Evolutionary conservation across 768 basidiomycete genomes (phyloP), one percentile per base, ranked within the genome.

Genomic region (Lactarius akahatsu): DNA sequence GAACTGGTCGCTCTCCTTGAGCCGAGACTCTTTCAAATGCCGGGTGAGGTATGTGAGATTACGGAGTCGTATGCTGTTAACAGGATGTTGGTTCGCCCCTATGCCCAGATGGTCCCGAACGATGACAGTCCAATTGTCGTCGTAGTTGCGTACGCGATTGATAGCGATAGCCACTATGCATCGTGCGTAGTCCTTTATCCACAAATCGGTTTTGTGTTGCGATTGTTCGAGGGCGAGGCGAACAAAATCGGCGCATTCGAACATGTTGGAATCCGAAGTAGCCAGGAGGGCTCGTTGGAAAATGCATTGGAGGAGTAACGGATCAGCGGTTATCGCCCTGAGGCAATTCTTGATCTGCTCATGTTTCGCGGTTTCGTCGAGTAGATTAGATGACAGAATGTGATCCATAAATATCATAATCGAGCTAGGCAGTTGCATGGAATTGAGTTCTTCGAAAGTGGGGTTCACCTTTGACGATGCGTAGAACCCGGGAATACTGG

Each of bases 161-260:
- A 65, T 57, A n/a, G 59, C 59, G n/a, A 61, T 18, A 32, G 64
- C 64, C 3, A 61, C 41, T 34, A 65, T 61, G 36, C 59, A 65
- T 30, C n/a, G 54, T 57, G 64, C 59, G 36, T 47, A 43, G 40
- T 47, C 26, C 15, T 26, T 38, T 15, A 43, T 4, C 38, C 34
- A 58, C 15, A 1, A 2, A 28, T 61, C 64, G 16, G 59, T 18
- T 1, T 57, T 43, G n/a, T 13, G 15, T 23, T 57, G 30, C 8
- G 34, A 26, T 36, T 36, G 30, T 40, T 28, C 60, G 26, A 61
- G 32, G 40, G 20, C 60, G 26, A 61, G 32, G 40, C 13, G 59
- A 3, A 61, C 59, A 40, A 65, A 65, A 13, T 65, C 64, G 43
- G 57, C 4, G n/a, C 43, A 61, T 8, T 47, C 15, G 59, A 61